phyloP scores from a whole-genome alignment of 371 early-diverging fungal genomes.

The Conidiobolus incongruus region DNA sequence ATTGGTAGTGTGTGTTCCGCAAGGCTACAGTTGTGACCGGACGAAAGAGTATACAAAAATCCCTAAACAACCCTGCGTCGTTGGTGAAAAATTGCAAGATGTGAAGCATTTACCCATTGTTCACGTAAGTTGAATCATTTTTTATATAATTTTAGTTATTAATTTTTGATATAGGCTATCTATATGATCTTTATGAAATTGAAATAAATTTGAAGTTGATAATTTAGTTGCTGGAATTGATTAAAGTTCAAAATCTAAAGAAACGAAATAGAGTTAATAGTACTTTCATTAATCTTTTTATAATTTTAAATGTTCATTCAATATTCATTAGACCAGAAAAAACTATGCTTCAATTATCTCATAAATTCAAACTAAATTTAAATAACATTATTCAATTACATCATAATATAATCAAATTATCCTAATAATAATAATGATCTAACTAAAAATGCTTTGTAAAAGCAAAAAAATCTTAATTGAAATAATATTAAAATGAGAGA shows the following conservation, averaged over 20 bases:
- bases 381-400: not conserved
- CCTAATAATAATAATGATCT: too few species aligned
- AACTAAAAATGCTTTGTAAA: too few species aligned
- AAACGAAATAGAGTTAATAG: too few species aligned
- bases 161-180: constrained; percentile 10
- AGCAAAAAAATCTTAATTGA: too few species aligned
- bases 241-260: not conserved
- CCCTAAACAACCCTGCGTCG: constrained; percentile 9
- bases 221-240: too few species aligned
- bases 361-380: not conserved
- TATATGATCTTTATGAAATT: constrained; percentile 18
- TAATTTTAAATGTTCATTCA: too few species aligned
- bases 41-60: constrained; percentile 12
- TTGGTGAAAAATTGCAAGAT: constrained; percentile 7
- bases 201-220: constrained; percentile 4
- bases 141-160: not conserved
- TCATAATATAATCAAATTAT: not conserved
- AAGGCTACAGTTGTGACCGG: constrained; percentile 49
- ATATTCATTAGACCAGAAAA: not conserved
- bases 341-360: not conserved
- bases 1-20: constrained; percentile 57
- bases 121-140: constrained; percentile 11
- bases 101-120: constrained; percentile 14
- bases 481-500: too few species aligned
- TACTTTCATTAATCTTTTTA: too few species aligned